Conservation (phyloP, 2,329 filamentous ascomycete genomes). For the Claviceps capensis region DNA sequence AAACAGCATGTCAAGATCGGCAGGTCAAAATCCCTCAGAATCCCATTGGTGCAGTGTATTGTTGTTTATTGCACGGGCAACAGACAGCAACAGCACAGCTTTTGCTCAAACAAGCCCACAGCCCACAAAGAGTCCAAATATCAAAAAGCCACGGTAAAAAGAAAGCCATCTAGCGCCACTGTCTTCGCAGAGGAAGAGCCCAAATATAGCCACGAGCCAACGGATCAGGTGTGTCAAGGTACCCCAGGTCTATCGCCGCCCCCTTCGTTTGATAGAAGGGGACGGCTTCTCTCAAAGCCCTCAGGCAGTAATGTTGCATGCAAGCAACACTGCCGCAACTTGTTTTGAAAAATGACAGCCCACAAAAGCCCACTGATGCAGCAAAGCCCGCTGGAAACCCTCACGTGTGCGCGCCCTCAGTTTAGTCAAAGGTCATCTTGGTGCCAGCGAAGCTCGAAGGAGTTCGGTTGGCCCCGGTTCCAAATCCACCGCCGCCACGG, state of each 20-base stretch:
- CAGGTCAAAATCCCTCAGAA: conserved; percentile 27
- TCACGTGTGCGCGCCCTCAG: conserved; percentile 18
- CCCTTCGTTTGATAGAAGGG: conserved; percentile 26
- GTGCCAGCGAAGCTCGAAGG: conserved; percentile 45
- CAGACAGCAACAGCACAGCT: no score
- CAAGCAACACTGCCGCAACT: conserved; percentile 17
- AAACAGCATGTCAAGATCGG: conserved; percentile 9
- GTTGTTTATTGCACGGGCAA: no score
- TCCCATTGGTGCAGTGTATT: conserved; percentile 18
- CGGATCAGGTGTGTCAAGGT: conserved; percentile 29
- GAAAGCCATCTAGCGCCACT: conserved; percentile 16
- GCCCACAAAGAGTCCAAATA: conserved; percentile 11
- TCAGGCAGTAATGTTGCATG: conserved; percentile 16
- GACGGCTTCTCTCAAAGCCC: conserved; percentile 41
- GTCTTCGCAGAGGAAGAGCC: conserved; percentile 4
- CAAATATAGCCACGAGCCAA: conserved; percentile 22
- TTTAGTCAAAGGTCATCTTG: conserved; percentile 58
- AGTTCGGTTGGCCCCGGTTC: conserved; percentile 32
- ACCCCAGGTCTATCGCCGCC: conserved; percentile 43
- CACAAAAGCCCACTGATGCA: conserved; percentile 32
- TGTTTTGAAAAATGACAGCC: conserved; percentile 38
- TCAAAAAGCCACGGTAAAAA: conserved; percentile 18
- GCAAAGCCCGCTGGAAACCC: conserved; percentile 30
- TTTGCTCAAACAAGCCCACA: conserved; percentile 1
- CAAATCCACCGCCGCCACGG: conserved; percentile 37